These are phyloP conservation scores for Lagenidium giganteum DNA, from an alignment of 352 stramenopile genomes.

Conservation along the genomic window DNA sequence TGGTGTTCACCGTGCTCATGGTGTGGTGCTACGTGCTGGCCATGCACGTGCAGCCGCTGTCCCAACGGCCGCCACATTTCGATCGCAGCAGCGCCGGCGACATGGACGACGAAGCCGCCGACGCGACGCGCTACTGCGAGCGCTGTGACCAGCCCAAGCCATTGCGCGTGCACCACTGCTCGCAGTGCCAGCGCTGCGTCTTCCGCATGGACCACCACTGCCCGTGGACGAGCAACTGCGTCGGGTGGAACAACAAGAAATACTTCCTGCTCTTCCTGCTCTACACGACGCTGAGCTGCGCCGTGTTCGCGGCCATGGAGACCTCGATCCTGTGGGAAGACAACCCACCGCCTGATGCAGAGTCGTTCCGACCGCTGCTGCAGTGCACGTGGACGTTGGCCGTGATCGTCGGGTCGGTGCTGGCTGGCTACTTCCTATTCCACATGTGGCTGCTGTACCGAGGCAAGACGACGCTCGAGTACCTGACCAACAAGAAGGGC, in stretches of 20 bases:
- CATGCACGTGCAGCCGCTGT: constrained; percentile 23
- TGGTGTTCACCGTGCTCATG: constrained; percentile 44
- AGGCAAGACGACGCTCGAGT: constrained; percentile 78
- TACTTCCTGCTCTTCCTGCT: constrained; percentile 76
- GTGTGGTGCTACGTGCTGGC: constrained; percentile 71
- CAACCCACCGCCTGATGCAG: constrained; percentile 5
- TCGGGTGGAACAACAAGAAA: constrained; percentile 84
- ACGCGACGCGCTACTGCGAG: constrained; percentile 61
- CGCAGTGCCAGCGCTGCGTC: constrained; percentile 60
- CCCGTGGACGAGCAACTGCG: constrained; percentile 82
- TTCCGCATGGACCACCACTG: constrained; percentile 87
- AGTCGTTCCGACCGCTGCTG: constrained; percentile 30
- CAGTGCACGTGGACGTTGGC: constrained; percentile 45
- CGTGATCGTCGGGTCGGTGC: constrained; percentile 41
- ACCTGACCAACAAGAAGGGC: constrained; percentile 39
- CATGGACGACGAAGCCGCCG: constrained; percentile 9
- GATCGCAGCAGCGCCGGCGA: constrained; percentile 11
- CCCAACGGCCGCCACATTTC: constrained; percentile 3
- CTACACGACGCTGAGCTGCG: constrained; percentile 66
- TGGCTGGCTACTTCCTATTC: constrained; percentile 69
- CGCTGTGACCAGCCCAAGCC: constrained; percentile 65
- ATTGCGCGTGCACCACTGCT: constrained; percentile 70
- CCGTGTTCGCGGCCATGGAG: constrained; percentile 47
- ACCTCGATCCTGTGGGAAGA: constrained; percentile 20
- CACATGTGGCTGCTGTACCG: constrained; percentile 63